phyloP scores from a whole-genome alignment of 148 eudicot species.

The Rhododendron kiyosumense region DNA sequence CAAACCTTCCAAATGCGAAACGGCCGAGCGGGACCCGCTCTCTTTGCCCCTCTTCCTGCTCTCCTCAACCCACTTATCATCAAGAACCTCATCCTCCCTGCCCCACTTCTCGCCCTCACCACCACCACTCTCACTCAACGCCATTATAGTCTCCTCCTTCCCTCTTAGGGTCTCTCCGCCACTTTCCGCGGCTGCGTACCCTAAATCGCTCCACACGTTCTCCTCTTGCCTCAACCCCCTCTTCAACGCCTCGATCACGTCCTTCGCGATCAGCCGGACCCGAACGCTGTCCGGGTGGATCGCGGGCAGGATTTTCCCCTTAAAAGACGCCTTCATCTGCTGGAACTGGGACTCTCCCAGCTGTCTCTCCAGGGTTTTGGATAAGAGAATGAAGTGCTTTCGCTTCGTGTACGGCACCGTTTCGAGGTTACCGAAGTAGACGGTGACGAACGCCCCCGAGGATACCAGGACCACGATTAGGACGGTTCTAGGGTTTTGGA shows the following conservation, averaged over 20 bases:
- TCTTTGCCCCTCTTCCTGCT: constrained; percentile 59
- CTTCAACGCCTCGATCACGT: constrained; percentile 63
- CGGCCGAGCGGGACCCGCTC: constrained; percentile 30
- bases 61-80: constrained; percentile 77
- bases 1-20: constrained; percentile 70
- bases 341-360: constrained; percentile 52
- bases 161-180: constrained; percentile 11
- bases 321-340: constrained; percentile 36
- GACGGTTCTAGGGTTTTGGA: constrained; percentile 54
- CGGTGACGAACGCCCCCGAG: constrained; percentile 37
- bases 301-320: constrained; percentile 69
- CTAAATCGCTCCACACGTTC: constrained; percentile 62
- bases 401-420: constrained; percentile 69
- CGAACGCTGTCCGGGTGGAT: constrained; percentile 78
- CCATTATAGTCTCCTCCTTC: constrained; percentile 27
- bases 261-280: constrained; percentile 59
- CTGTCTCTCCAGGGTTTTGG: constrained; percentile 36
- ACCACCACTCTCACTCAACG: constrained; percentile 26
- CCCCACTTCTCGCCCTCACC: constrained; percentile 37
- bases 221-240: constrained; percentile 78
- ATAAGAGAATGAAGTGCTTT: constrained; percentile 57
- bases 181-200: constrained; percentile 34
- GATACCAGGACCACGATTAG: constrained; percentile 41
- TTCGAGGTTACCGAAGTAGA: constrained; percentile 58
- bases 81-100: constrained; percentile 62